These are phyloP conservation scores for Penicillium thymicola DNA, from an alignment of 2,329 filamentous ascomycete genomes.

Conservation along the genomic window DNA sequence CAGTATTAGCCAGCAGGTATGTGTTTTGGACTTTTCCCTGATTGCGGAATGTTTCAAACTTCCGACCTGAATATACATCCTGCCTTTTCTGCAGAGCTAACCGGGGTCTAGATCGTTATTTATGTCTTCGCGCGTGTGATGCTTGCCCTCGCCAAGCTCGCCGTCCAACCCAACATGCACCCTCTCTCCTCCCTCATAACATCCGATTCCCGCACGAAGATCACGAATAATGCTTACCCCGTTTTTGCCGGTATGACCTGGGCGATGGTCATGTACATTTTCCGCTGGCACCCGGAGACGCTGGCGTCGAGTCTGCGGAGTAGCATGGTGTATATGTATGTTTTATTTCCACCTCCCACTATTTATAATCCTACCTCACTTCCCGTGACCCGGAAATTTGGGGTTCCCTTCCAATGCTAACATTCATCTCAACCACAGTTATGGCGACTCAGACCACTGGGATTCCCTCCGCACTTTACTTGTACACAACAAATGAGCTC, in stretches of 20 bases:
- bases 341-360: slow-evolving; percentile 17
- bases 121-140: slow-evolving; percentile 94
- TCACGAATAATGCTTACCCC: slow-evolving; percentile 78
- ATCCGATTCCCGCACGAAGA: slow-evolving; percentile 45
- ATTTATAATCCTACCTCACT: background rate
- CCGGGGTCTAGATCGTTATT: slow-evolving; percentile 72
- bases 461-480: slow-evolving; percentile 79
- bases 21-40: background rate
- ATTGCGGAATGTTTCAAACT: too few relatives aligned
- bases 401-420: background rate
- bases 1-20: slow-evolving; percentile 72
- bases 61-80: background rate
- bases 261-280: slow-evolving; percentile 94
- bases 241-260: slow-evolving; percentile 87
- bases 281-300: slow-evolving; percentile 85
- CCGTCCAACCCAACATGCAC: slow-evolving; percentile 61
- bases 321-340: slow-evolving; percentile 97
- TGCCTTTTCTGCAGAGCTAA: slow-evolving; percentile 5
- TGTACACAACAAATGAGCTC: slow-evolving; percentile 69
- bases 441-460: slow-evolving; percentile 82
- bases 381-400: too few relatives aligned
- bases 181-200: slow-evolving; percentile 43
- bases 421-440: slow-evolving; percentile 43
- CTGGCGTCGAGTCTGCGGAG: slow-evolving; percentile 86
- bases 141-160: slow-evolving; percentile 77